Percentiles rank a stretch among this genome's conserved stretches.
These are phyloP conservation scores for Boletellus emodensis DNA, from an alignment of 768 basidiomycete species.

Conservation along the genomic window DNA sequence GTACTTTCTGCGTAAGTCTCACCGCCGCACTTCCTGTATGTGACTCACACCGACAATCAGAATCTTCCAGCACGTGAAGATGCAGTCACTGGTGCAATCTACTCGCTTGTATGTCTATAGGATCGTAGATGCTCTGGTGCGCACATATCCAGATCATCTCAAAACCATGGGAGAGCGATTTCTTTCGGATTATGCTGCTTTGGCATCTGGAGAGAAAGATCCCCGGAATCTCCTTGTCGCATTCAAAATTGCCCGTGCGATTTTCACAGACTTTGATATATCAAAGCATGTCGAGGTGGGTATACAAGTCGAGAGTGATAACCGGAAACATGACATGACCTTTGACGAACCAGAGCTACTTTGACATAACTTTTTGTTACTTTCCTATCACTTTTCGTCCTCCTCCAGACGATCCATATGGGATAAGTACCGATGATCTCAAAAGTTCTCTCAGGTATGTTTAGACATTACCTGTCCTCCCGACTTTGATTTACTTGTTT, in stretches of 20 bases:
- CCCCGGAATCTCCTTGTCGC: conserved; percentile 89
- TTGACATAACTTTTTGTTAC: conserved; percentile 96
- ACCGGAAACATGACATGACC: not conserved
- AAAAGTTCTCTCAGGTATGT: conserved; percentile 63
- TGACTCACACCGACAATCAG: conserved; percentile 35
- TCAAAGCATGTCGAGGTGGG: conserved; percentile 71
- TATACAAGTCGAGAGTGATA: not conserved
- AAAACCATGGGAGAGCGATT: conserved; percentile 72
- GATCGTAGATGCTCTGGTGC: conserved; percentile 65
- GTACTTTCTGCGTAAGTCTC: conserved; percentile 55
- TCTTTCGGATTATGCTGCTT: conserved; percentile 63
- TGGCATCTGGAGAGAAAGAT: conserved; percentile 97
- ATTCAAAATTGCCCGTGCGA: conserved; percentile 82
- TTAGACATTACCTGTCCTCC: not conserved
- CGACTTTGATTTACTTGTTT: not conserved
- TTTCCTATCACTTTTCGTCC: conserved; percentile 97
- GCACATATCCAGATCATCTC: conserved; percentile 45
- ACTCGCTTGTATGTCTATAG: conserved; percentile 77
- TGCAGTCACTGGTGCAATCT: conserved; percentile 78
- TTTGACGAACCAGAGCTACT: conserved; percentile 60
- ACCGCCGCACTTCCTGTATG: not conserved
- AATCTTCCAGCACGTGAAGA: conserved; percentile 71
- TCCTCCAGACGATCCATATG: conserved; percentile 90
- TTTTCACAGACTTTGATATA: conserved; percentile 86
- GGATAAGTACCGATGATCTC: conserved; percentile 85